Evolutionary conservation across 2,329 filamentous ascomycete species (phyloP).

Genomic region (Penicillium occitanis): DNA sequence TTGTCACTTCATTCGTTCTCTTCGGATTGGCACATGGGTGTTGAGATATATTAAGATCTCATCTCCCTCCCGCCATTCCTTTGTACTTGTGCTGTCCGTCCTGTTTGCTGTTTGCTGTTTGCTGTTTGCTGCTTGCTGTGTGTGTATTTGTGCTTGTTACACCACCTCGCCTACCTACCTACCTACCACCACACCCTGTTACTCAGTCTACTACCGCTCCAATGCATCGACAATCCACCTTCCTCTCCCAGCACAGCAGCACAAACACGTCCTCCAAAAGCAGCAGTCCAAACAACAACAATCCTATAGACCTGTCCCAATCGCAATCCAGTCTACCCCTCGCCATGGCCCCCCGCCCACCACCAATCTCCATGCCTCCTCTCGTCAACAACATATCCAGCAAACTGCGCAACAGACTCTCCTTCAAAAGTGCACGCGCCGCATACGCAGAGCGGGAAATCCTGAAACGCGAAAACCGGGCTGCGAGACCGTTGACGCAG

Average conservation of each 20-base stretch:
- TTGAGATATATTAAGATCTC: conserved; percentile 5
- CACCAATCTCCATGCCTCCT: conserved; percentile 15
- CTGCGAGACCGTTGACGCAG: conserved; percentile 37
- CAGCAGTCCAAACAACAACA: neutral
- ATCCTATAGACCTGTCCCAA: neutral
- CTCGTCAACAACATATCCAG: conserved; percentile 26
- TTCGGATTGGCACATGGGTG: neutral
- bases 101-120: neutral
- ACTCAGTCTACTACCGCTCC: neutral
- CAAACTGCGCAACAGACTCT: conserved; percentile 38
- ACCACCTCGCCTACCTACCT: neutral
- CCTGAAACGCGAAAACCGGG: conserved; percentile 37
- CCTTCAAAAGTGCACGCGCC: conserved; percentile 33
- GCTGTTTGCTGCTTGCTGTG: neutral
- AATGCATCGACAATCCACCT: conserved; percentile 16
- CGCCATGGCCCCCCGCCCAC: neutral
- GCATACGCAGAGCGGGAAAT: conserved; percentile 37
- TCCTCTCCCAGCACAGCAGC: conserved; percentile 8
- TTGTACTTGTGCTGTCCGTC: neutral
- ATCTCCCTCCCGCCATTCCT: neutral
- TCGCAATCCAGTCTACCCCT: conserved; percentile 6
- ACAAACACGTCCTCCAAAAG: neutral
- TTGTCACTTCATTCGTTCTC: neutral
- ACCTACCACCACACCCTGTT: neutral
- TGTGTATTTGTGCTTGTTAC: neutral